Percentiles rank a stretch among this genome's conserved stretches.
phyloP scores from a whole-genome alignment of 345 rosid genomes.

The Rhodomyrtus tomentosa region DNA sequence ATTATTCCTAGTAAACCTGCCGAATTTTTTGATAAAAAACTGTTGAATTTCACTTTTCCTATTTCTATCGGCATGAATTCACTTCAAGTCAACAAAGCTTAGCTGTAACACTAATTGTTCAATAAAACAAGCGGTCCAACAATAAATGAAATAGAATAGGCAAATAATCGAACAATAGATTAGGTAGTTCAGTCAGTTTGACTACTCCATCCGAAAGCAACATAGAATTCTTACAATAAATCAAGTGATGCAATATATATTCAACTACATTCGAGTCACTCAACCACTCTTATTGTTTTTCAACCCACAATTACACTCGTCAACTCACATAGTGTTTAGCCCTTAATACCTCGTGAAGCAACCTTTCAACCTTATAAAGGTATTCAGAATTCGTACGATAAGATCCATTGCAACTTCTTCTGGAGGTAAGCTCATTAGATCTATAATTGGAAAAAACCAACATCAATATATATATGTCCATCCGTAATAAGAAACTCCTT shows the following conservation, averaged over 20 bases:
- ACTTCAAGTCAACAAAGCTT: too few relatives aligned
- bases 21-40: too few relatives aligned
- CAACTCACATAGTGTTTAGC: neutral
- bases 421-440: neutral
- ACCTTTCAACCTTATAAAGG: neutral
- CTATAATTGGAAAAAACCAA: neutral
- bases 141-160: neutral
- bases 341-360: neutral
- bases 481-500: neutral
- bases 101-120: too few relatives aligned
- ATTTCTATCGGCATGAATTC: too few relatives aligned
- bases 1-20: too few relatives aligned
- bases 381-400: neutral
- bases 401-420: neutral
- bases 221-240: too few relatives aligned
- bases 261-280: neutral
- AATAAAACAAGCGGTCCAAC: neutral
- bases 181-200: too few relatives aligned
- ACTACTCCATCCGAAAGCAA: neutral
- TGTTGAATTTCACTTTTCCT: too few relatives aligned
- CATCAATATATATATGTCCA: neutral
- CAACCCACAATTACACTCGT: neutral
- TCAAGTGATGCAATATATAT: too few relatives aligned
- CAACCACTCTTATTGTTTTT: neutral
- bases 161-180: neutral